Percentiles rank a stretch among this genome's conserved stretches.
phyloP scores from a whole-genome alignment of 495 filamentous ascomycete genomes.

The Aspergillus taichungensis region DNA sequence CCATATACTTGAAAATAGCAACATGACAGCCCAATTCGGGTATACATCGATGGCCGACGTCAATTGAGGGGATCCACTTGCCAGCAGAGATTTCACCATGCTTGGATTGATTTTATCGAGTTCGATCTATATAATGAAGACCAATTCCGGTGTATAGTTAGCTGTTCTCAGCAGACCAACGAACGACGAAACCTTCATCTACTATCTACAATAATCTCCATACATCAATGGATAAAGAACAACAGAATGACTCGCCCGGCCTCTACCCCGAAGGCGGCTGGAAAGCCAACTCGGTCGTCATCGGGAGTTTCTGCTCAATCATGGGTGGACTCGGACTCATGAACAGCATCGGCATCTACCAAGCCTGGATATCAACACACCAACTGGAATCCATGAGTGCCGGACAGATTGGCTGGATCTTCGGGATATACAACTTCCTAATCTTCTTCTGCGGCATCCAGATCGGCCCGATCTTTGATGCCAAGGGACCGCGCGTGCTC shows the following conservation, averaged over 20 bases:
- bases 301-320: constrained; percentile 59
- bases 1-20: too few relatives aligned
- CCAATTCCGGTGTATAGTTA: too few relatives aligned
- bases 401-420: constrained; percentile 63
- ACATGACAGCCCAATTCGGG: too few relatives aligned
- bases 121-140: too few relatives aligned
- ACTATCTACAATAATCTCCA: too few relatives aligned
- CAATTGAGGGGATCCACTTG: too few relatives aligned
- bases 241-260: not conserved
- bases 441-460: constrained; percentile 49
- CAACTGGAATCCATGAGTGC: constrained; percentile 45
- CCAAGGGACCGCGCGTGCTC: constrained; percentile 36
- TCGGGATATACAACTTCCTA: constrained; percentile 59
- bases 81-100: too few relatives aligned
- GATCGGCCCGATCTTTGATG: constrained; percentile 46
- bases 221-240: too few relatives aligned
- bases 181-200: too few relatives aligned
- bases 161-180: too few relatives aligned
- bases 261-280: constrained; percentile 57
- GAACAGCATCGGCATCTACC: constrained; percentile 63
- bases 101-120: too few relatives aligned
- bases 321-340: constrained; percentile 59
- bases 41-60: too few relatives aligned
- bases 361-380: constrained; percentile 54
- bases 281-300: constrained; percentile 57